A percentile compares a stretch with the other conserved stretches of the same genome.
Conservation (phyloP, 176 grass and related monocot genomes). For the Ensete glaucum region DNA sequence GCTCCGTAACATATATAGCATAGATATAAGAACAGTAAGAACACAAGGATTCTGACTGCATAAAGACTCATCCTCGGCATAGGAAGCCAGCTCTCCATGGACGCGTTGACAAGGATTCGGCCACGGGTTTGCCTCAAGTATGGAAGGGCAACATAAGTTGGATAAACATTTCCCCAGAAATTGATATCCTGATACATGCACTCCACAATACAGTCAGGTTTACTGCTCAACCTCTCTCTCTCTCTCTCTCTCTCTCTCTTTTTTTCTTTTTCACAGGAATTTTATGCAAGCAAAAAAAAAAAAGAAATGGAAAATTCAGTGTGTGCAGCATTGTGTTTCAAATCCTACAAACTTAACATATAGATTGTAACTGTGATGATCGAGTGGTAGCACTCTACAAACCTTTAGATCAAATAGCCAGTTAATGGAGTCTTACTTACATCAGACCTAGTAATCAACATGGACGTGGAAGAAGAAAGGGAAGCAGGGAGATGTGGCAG, state of each 20-base stretch:
- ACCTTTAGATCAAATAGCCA: too few species aligned
- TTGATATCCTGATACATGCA: constrained; percentile 48
- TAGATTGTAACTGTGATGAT: too few species aligned
- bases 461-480: background rate
- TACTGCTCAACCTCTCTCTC: too few species aligned
- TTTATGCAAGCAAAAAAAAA: too few species aligned
- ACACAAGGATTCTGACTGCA: constrained; percentile 26
- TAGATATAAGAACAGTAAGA: background rate
- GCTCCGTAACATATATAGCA: background rate
- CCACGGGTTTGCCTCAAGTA: constrained; percentile 52
- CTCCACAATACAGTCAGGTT: background rate
- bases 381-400: too few species aligned
- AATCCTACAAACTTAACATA: too few species aligned
- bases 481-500: background rate
- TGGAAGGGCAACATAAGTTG: constrained; percentile 63
- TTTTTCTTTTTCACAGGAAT: too few species aligned
- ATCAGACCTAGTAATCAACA: too few species aligned
- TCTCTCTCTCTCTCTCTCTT: too few species aligned
- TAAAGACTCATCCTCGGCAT: constrained; percentile 89
- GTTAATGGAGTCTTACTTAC: too few species aligned
- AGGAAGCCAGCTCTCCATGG: constrained; percentile 75
- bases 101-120: constrained; percentile 70
- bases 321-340: too few species aligned
- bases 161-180: constrained; percentile 95
- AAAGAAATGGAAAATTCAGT: too few species aligned